Evolutionary conservation across 805 yeast genomes (phyloP), one percentile per base, ranked within the genome.

Genomic region (Starmerella khaoyaiensis): DNA sequence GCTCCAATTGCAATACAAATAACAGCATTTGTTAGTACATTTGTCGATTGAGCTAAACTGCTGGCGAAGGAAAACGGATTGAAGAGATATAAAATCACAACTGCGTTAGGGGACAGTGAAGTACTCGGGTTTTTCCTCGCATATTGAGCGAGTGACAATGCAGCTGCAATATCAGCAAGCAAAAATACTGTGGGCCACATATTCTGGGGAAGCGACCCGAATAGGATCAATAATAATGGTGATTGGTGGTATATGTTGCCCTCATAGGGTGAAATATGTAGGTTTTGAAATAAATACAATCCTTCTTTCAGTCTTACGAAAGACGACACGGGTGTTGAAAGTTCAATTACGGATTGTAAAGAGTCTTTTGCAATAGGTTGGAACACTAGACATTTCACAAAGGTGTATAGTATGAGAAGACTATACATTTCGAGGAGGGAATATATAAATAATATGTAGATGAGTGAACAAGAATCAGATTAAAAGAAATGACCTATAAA

Each of bases 171-270:
- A 56, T 87, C 96, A 2, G 70, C 49, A 1, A 62, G 32, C 0
- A 86, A 68, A 55, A 66, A 86, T 2, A 79, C 23, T 9, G 70
- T 41, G 37, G 65, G 60, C 33, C 51, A 31, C 16, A 36, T 2
- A 4, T 7, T 3, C 9, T 15, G 24, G n/a, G 54, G 47, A 6
- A 72, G 31, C 5, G 60, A 33, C 9, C 67, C 61, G 52, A 77
- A 64, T 1, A 72, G 41, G 2, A 65, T 59, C 24, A 82, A 66
- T 17, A 87, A 51, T 15, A 84, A 53, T 3, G 95, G 94, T 3
- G 93, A 74, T 49, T 83, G 94, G 57, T 83, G 87, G 24, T 78
- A 77, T 14, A 84, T 74, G 18, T 93, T 93, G 8, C 96, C 95
- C 43, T 72, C 72, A 51, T 83, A 87, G 7, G 83, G 73, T 32